A percentile compares a stretch with the other conserved stretches of the same genome.
These are phyloP conservation scores for Raffaelea ambrosiae DNA, from an alignment of 2,329 filamentous ascomycete species.

Conservation along the genomic window DNA sequence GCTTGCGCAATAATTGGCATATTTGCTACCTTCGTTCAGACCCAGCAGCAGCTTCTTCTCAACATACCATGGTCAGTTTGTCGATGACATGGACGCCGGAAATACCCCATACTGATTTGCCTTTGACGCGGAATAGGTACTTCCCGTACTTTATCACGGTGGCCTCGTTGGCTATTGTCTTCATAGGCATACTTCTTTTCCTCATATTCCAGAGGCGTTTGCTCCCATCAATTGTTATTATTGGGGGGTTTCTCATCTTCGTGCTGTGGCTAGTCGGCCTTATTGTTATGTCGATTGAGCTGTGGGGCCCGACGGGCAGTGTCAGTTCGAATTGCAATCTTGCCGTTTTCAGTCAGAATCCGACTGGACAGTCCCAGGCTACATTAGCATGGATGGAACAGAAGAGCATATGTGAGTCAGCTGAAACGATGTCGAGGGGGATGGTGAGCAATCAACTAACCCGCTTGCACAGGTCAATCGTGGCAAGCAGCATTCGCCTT, in stretches of 20 bases:
- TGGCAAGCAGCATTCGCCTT: conserved; percentile 61
- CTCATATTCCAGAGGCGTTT: conserved; percentile 54
- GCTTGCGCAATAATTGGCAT: conserved; percentile 52
- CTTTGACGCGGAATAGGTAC: conserved; percentile 43
- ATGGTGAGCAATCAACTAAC: too few species aligned
- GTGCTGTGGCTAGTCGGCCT: conserved; percentile 60
- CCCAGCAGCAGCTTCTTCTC: conserved; percentile 46
- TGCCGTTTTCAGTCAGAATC: conserved; percentile 44
- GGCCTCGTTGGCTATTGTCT: conserved; percentile 50
- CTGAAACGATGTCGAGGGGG: too few species aligned
- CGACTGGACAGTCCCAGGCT: conserved; percentile 39
- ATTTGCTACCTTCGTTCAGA: conserved; percentile 50
- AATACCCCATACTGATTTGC: background rate
- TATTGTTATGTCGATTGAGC: conserved; percentile 51
- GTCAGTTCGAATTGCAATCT: conserved; percentile 53
- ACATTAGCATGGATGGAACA: conserved; percentile 59
- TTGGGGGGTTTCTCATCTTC: conserved; percentile 58
- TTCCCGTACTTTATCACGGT: conserved; percentile 59
- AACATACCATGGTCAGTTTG: conserved; percentile 48
- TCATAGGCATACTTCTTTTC: conserved; percentile 56
- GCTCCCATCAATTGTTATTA: conserved; percentile 52
- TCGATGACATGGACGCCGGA: background rate
- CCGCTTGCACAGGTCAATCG: conserved; percentile 37
- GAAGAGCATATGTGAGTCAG: conserved; percentile 48
- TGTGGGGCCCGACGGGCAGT: conserved; percentile 51